Evolutionary conservation across 1,139 yeast species (phyloP).

Genomic region (Petasospora fabianii): DNA sequence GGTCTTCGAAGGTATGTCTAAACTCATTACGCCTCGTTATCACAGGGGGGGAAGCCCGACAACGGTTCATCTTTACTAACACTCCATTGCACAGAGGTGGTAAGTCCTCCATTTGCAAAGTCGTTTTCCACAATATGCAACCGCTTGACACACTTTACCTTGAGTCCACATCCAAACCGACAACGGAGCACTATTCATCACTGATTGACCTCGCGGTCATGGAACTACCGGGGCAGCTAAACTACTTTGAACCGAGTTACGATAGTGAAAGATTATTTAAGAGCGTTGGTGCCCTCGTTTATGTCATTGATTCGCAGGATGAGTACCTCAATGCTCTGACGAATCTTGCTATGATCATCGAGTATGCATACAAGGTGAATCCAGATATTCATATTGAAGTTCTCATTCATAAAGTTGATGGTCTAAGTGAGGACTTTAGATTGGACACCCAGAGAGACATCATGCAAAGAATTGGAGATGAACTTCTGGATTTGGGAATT

Average conservation of each 20-base stretch:
- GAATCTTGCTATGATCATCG: conserved; percentile 83
- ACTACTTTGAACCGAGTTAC: conserved; percentile 79
- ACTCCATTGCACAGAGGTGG: conserved; percentile 44
- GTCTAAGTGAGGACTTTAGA: conserved; percentile 88
- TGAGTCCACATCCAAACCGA: conserved; percentile 88
- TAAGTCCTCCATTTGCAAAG: conserved; percentile 89
- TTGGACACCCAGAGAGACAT: conserved; percentile 94
- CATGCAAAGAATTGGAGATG: conserved; percentile 94
- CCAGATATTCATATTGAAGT: conserved; percentile 89
- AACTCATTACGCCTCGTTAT: neutral
- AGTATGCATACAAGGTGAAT: conserved; percentile 80
- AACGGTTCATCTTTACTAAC: conserved; percentile 3
- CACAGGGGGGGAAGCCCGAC: too few species aligned
- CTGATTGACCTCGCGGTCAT: conserved; percentile 86
- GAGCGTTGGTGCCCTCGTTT: conserved; percentile 88
- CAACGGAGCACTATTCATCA: conserved; percentile 72
- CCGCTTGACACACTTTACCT: conserved; percentile 89
- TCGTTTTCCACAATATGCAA: conserved; percentile 94
- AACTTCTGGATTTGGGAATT: conserved; percentile 79
- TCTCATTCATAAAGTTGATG: conserved; percentile 91
- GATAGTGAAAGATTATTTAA: conserved; percentile 77
- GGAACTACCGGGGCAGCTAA: conserved; percentile 94
- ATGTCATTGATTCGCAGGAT: conserved; percentile 93
- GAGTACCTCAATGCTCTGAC: conserved; percentile 91
- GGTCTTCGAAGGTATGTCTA: conserved; percentile 60